Evolutionary conservation across 2,329 filamentous ascomycete species (phyloP).

Genomic region (Colletotrichum chlorophyti): DNA sequence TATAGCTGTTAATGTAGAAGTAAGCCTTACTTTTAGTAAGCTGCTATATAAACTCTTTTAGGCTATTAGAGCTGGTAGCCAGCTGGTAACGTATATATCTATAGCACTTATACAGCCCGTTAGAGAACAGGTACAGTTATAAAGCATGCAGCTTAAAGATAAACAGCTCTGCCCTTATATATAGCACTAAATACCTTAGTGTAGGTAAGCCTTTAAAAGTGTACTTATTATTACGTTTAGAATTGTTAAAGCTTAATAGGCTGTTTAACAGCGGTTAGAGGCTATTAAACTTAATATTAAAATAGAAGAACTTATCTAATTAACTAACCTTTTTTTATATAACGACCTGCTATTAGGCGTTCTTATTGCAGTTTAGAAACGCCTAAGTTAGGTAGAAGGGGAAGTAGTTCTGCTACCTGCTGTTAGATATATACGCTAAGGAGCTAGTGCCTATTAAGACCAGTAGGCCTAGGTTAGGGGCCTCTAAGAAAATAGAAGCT

Average conservation of each 20-base stretch:
- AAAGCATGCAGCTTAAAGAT: not conserved
- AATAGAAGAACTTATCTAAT: slow-evolving; percentile 10
- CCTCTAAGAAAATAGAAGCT: slow-evolving; percentile 14
- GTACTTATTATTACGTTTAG: not conserved
- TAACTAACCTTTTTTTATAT: slow-evolving; percentile 14
- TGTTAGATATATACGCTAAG: not conserved
- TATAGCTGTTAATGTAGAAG: not conserved
- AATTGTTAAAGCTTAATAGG: not conserved
- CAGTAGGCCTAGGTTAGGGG: slow-evolving; percentile 27
- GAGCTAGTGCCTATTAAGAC: slow-evolving; percentile 30
- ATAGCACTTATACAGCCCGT: not conserved
- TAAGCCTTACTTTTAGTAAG: not conserved
- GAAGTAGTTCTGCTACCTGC: not conserved
- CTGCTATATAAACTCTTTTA: not conserved
- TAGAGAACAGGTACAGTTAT: not conserved
- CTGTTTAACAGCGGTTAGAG: not conserved
- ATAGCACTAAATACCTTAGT: not conserved
- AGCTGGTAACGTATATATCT: not conserved
- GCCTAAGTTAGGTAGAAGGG: not conserved
- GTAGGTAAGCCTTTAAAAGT: not conserved
- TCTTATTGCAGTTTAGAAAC: slow-evolving; percentile 22
- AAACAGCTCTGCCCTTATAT: not conserved
- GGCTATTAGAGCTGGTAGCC: not conserved
- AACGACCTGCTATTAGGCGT: slow-evolving; percentile 25
- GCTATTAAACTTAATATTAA: not conserved